Conservation (phyloP, 1,139 yeast species). For the Debaryomycetaceae sp. region DNA sequence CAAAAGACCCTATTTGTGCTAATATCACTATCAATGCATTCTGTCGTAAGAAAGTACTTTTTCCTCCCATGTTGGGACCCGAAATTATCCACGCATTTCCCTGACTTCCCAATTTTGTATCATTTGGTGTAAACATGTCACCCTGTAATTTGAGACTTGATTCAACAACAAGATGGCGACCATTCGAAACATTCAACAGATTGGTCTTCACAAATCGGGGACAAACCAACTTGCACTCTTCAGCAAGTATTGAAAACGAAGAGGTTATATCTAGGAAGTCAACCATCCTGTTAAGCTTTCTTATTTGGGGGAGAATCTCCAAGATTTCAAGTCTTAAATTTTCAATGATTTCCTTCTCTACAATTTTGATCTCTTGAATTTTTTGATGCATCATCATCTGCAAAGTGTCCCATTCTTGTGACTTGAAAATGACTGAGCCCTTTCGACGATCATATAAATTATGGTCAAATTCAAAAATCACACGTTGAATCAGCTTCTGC, state of each 20-base stretch:
- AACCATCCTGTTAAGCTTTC: slow-evolving; percentile 43
- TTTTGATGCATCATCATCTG: slow-evolving; percentile 25
- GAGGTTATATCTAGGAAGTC: slow-evolving; percentile 72
- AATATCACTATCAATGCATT: slow-evolving; percentile 79
- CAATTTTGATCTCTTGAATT: slow-evolving; percentile 23
- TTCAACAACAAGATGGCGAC: slow-evolving; percentile 90
- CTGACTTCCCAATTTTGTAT: slow-evolving; percentile 32
- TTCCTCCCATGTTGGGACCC: slow-evolving; percentile 99
- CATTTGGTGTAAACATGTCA: slow-evolving; percentile 61
- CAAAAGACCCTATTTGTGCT: slow-evolving; percentile 88
- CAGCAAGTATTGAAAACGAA: slow-evolving; percentile 69
- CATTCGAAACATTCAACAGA: slow-evolving; percentile 48
- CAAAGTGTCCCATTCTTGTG: slow-evolving; percentile 30
- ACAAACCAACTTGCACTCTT: slow-evolving; percentile 58
- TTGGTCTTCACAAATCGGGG: slow-evolving; percentile 58
- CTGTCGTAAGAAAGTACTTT: slow-evolving; percentile 85
- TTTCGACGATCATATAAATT: slow-evolving; percentile 28
- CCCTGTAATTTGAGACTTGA: slow-evolving; percentile 55
- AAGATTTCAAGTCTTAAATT: slow-evolving; percentile 39
- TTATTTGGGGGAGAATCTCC: slow-evolving; percentile 34
- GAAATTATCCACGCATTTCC: slow-evolving; percentile 66
- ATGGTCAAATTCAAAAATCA: slow-evolving; percentile 10
- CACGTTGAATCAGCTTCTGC: slow-evolving; percentile 22
- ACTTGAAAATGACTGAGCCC: slow-evolving; percentile 26
- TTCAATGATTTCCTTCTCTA: slow-evolving; percentile 46